Conservation (phyloP, 23 red algal genomes). For the Cyanidiococcus yangmingshanensis region DNA sequence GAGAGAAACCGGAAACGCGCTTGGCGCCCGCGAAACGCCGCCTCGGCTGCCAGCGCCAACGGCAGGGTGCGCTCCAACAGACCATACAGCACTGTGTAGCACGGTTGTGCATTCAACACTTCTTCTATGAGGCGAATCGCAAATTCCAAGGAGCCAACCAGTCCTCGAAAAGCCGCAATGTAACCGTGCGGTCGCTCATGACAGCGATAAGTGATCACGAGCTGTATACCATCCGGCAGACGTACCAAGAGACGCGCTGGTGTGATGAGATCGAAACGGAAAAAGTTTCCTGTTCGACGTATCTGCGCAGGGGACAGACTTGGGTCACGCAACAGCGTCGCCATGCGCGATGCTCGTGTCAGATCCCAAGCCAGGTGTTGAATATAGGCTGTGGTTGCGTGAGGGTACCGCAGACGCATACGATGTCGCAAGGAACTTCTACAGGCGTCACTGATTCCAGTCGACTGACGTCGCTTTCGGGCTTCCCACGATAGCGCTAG, state of each 20-base stretch:
- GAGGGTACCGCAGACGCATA: background rate
- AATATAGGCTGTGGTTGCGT: background rate
- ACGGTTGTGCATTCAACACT: slow-evolving; percentile 7
- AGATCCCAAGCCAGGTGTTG: background rate
- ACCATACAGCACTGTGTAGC: slow-evolving; percentile 2
- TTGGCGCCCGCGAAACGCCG: background rate
- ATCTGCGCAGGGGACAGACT: background rate
- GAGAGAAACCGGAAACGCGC: background rate
- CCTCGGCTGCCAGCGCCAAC: background rate
- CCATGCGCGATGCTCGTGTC: background rate
- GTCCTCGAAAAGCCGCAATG: background rate
- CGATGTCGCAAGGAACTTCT: too few species aligned
- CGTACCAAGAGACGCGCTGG: slow-evolving; percentile 5
- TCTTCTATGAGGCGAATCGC: background rate
- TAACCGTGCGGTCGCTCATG: background rate
- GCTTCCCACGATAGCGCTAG: too few species aligned
- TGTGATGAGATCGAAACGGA: background rate
- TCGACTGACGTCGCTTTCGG: too few species aligned
- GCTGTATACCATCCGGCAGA: background rate
- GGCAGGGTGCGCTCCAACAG: slow-evolving; percentile 16
- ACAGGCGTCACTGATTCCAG: too few species aligned
- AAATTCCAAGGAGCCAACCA: background rate
- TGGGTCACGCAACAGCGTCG: background rate
- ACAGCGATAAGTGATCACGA: background rate
- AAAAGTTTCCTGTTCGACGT: background rate